Evolutionary conservation across 495 filamentous ascomycete species (phyloP).

Genomic region (Cercophora newfieldiana): DNA sequence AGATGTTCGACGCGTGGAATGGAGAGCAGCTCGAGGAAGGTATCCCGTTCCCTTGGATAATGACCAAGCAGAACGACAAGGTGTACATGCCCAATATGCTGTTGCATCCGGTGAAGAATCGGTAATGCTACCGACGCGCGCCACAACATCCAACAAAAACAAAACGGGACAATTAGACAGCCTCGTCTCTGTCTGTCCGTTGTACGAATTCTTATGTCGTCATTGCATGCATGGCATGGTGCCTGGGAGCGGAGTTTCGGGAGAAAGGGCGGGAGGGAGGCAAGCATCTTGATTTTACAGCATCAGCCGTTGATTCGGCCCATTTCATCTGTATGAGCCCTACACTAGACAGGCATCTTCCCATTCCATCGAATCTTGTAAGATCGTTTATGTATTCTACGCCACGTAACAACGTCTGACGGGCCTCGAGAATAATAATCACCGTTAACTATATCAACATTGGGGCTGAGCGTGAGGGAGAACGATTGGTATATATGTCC

Average conservation of each 20-base stretch:
- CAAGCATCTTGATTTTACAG: neutral
- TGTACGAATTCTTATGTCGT: neutral
- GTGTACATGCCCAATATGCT: slow-evolving; percentile 34
- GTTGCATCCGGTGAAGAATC: slow-evolving; percentile 37
- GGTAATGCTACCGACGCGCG: neutral
- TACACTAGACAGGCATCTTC: neutral
- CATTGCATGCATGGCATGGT: neutral
- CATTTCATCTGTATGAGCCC: neutral
- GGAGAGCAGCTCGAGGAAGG: slow-evolving; percentile 18
- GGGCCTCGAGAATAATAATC: too few relatives aligned
- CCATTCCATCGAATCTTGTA: too few relatives aligned
- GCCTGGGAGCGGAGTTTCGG: neutral
- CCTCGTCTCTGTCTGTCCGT: neutral
- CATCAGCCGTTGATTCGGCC: neutral
- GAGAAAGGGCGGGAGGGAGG: neutral
- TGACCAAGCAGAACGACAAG: slow-evolving; percentile 26
- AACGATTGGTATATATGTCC: too few relatives aligned
- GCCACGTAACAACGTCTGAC: neutral
- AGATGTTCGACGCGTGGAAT: slow-evolving; percentile 29
- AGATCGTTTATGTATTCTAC: neutral
- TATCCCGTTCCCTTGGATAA: slow-evolving; percentile 26
- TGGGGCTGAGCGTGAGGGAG: too few relatives aligned
- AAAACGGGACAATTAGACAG: neutral
- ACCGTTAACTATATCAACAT: too few relatives aligned
- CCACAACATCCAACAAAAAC: neutral